A percentile compares a stretch with the other conserved stretches of the same genome.
Evolutionary conservation across 2,329 filamentous ascomycete genomes (phyloP).

Genomic region (Ustilaginoidea virens): DNA sequence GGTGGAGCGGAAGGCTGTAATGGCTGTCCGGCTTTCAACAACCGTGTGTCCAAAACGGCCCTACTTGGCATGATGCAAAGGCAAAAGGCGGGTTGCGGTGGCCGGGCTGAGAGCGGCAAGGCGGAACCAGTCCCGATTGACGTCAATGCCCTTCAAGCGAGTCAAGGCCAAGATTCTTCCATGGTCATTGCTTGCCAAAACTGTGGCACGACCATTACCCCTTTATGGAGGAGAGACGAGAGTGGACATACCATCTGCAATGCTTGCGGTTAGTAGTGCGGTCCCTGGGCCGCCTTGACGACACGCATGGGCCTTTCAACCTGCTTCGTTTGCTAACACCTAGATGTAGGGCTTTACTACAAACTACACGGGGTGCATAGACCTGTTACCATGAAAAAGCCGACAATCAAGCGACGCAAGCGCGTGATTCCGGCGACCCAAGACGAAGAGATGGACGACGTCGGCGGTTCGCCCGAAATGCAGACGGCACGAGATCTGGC

Average conservation of each 20-base stretch:
- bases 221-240: conserved; percentile 88
- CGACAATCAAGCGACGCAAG: conserved; percentile 90
- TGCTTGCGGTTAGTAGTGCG: conserved; percentile 63
- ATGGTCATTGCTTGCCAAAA: conserved; percentile 86
- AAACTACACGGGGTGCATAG: conserved; percentile 90
- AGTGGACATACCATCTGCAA: conserved; percentile 96
- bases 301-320: background rate
- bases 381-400: conserved; percentile 97
- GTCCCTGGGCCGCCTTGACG: background rate
- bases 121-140: conserved; percentile 17
- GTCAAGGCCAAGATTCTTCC: conserved; percentile 16
- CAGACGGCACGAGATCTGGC: conserved; percentile 20
- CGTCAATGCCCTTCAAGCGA: conserved; percentile 17
- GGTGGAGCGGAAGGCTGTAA: conserved; percentile 90
- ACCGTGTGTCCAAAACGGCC: conserved; percentile 77
- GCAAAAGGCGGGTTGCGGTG: conserved; percentile 19
- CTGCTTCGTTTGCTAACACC: background rate
- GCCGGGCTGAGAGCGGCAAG: conserved; percentile 10
- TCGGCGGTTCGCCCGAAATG: conserved; percentile 26
- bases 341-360: conserved; percentile 64
- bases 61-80: conserved; percentile 47
- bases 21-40: conserved; percentile 95
- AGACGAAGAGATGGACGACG: conserved; percentile 33
- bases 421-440: conserved; percentile 71
- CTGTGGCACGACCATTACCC: conserved; percentile 90